These are phyloP conservation scores for Pseudozyma sp. DNA, from an alignment of 1,284 basidiomycete species.

Conservation along the genomic window DNA sequence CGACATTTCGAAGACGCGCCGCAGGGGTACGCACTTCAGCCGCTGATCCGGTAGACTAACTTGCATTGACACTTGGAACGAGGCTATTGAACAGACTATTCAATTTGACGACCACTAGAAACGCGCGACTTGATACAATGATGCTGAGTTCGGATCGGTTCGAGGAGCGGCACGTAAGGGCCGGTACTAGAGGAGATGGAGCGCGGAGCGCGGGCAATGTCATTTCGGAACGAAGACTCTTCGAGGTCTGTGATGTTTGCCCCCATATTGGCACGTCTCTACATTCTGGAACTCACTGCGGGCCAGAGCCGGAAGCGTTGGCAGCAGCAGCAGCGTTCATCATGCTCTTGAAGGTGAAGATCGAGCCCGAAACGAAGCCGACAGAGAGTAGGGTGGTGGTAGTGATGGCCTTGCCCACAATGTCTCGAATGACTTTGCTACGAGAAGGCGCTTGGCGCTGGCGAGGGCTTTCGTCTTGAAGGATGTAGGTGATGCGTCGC, in stretches of 20 bases:
- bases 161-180: no score
- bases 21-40: no score
- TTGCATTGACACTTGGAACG: no score
- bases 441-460: constrained; percentile 2
- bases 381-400: constrained; percentile 30
- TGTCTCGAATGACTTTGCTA: neutral
- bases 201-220: neutral
- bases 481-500: constrained; percentile 5
- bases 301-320: constrained; percentile 19
- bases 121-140: no score
- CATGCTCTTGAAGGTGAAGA: constrained; percentile 48
- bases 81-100: no score
- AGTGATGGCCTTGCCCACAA: constrained; percentile 17
- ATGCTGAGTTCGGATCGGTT: no score
- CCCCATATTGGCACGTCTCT: neutral
- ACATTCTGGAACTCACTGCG: neutral
- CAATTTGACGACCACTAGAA: no score
- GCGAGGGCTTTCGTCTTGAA: neutral
- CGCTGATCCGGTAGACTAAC: no score
- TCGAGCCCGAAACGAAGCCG: constrained; percentile 33
- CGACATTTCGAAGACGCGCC: no score
- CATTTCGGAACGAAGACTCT: neutral
- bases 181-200: neutral
- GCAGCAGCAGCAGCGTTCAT: constrained; percentile 39
- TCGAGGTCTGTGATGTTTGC: neutral